Evolutionary conservation across 2,329 filamentous ascomycete genomes (phyloP), one percentile per base, ranked within the genome.

Genomic region (Triangularia setosa): DNA sequence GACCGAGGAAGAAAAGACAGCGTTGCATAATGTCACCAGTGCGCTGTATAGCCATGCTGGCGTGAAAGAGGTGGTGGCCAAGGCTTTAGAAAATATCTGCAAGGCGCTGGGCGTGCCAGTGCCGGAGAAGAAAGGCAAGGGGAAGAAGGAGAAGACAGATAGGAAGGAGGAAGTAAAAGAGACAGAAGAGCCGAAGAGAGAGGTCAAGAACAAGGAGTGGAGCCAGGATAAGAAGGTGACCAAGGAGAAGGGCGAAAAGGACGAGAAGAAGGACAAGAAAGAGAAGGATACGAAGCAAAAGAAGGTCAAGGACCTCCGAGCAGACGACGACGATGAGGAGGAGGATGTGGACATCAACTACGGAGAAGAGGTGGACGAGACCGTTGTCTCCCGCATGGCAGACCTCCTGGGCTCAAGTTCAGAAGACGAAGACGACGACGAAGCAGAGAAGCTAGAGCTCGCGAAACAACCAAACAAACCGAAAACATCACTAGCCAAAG

Each of bases 21-120:
- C 82, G 2, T 74, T 86, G 25, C 84, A 87, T 70, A 87, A 87
- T 71, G 84, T 87, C 60, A 87, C 85, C 25, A 87, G 84, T 65
- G 80, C 79, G 7, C 75, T 87, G 2, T 86, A 81, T 72, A 86
- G 83, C 64, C 77, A 79, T 60, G 78, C 79, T 5, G 77, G 80
- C 28, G 83, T 86, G 61, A 81, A 80, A 67, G 77, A 81, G 58
- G 78, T 79, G 2, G 74, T 84, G 9, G 79, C 81, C 25, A 78
- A 79, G 69, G 84, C 83, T 1, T 68, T 86, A 14, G 75, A 76
- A 62, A 79, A 76, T 27, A 79, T 85, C 2, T 87, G 84, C 71
- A 73, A 77, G 55, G 74, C 77, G 2, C 74, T 87, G 16, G 76
- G 80, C 1, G 77, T 87, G 0, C 73, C 80, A 2, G 74, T 80